Evolutionary conservation across 306 rosid species (phyloP).

Genomic region (Begonia peltatifolia): DNA sequence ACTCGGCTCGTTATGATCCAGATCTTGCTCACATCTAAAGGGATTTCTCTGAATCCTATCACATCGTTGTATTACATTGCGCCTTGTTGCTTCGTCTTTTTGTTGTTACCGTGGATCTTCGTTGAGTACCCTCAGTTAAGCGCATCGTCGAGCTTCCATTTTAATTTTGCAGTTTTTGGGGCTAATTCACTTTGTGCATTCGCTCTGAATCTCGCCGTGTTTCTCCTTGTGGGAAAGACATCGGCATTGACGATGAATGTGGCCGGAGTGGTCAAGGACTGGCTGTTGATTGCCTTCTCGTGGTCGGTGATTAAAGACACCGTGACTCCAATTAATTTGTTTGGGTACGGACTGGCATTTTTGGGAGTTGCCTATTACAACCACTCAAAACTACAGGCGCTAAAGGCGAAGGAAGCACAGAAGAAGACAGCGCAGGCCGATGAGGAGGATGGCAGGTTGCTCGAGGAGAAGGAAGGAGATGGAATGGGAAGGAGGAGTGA

Average conservation of each 20-base stretch:
- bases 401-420: slow-evolving; percentile 76
- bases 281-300: slow-evolving; percentile 73
- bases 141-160: slow-evolving; percentile 43
- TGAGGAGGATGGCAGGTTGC: slow-evolving; percentile 56
- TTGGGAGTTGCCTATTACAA: slow-evolving; percentile 75
- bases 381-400: slow-evolving; percentile 62
- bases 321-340: slow-evolving; percentile 63
- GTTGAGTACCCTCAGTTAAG: slow-evolving; percentile 53
- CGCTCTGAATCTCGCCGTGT: slow-evolving; percentile 71
- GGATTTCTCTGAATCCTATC: slow-evolving; percentile 72
- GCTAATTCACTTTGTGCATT: slow-evolving; percentile 73
- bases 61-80: slow-evolving; percentile 72
- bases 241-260: slow-evolving; percentile 89
- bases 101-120: slow-evolving; percentile 58
- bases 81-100: slow-evolving; percentile 57
- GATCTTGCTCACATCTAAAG: slow-evolving; percentile 68
- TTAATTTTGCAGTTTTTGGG: slow-evolving; percentile 51
- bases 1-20: slow-evolving; percentile 79
- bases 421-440: slow-evolving; percentile 48
- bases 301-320: slow-evolving; percentile 90
- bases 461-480: slow-evolving; percentile 54
- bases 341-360: slow-evolving; percentile 72
- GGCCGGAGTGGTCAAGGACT: slow-evolving; percentile 84
- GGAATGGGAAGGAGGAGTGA: slow-evolving; percentile 12
- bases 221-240: slow-evolving; percentile 73